These are phyloP conservation scores for Brettanomyces bruxellensis DNA, from an alignment of 805 yeast species.

Conservation along the genomic window DNA sequence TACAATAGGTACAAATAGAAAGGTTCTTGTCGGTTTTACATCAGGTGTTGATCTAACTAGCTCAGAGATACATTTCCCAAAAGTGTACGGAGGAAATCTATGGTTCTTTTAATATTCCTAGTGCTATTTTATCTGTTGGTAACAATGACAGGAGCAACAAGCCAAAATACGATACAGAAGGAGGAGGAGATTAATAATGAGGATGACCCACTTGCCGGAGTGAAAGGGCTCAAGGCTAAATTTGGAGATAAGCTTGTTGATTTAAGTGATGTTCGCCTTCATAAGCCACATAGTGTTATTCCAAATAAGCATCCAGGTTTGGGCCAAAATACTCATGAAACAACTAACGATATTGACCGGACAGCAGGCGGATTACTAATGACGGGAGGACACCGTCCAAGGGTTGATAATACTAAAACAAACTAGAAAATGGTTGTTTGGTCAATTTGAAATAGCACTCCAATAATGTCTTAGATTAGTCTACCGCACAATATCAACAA, in stretches of 20 bases:
- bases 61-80: too few species aligned
- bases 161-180: neutral
- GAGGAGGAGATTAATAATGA: neutral
- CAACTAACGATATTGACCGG: neutral
- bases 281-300: constrained; percentile 5
- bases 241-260: constrained; percentile 10
- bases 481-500: too few species aligned
- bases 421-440: too few species aligned
- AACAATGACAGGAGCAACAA: neutral
- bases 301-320: neutral
- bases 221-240: constrained; percentile 6
- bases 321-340: neutral
- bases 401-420: too few species aligned
- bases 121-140: neutral
- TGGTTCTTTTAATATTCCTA: constrained; percentile 1
- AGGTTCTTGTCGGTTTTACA: too few species aligned
- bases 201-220: constrained; percentile 3
- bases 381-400: constrained; percentile 1
- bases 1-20: too few species aligned
- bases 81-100: neutral
- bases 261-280: constrained; percentile 7
- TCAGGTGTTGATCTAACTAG: too few species aligned
- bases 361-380: neutral
- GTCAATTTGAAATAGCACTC: too few species aligned
- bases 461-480: too few species aligned